Evolutionary conservation across 2,329 filamentous ascomycete genomes (phyloP), one percentile per base, ranked within the genome.

Genomic region (Hymenoscyphus scutula): DNA sequence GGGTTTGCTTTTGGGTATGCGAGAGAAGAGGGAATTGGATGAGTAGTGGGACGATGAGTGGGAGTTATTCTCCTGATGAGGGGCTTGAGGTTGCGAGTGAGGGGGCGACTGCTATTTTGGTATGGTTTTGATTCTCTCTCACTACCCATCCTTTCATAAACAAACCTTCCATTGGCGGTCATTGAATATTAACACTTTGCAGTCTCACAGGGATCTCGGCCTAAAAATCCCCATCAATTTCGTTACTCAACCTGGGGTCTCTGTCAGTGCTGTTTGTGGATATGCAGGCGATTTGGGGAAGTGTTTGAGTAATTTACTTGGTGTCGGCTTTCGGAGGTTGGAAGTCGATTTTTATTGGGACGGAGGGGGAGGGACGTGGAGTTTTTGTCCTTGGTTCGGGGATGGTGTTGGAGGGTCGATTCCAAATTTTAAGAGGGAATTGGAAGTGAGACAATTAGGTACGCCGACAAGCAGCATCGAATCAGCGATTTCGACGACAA

Each of bases 321-420:
- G 81, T 0, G 74, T 81, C n/a, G 84, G 84, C 5, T 88, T 85
- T 68, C 78, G 81, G 45, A 79, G 82, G 53, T 78, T 88, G 54
- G 74, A 82, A 53, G 74, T 88, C 30, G 87, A 89, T 71, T 68
- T 88, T 13, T 89, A 86, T 69, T 89, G 87, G 87, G 86, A 88
- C 66, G 70, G 79, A 27, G 77, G 75, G 32, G 78, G 80, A 30
- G 74, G 74, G 34, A 71, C 77, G 48, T 89, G 86, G 84, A 83
- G 78, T 57, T 78, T 89, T 19, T 89, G 87, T 71, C 87, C 87
- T 0, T 83, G 83, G 2, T 73, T 23, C 25, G 19, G n/a, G 19
- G 45, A 25, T 25, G 19, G 23, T 51, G n/a, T 23, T 25, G 45
- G 45, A 13, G 19, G 23, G 4, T 23, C 45, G 45, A 51, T 19